A percentile compares a stretch with the other conserved stretches of the same genome.
Evolutionary conservation across 2,329 filamentous ascomycete species (phyloP).

Genomic region (Pseudopithomyces chartarum): DNA sequence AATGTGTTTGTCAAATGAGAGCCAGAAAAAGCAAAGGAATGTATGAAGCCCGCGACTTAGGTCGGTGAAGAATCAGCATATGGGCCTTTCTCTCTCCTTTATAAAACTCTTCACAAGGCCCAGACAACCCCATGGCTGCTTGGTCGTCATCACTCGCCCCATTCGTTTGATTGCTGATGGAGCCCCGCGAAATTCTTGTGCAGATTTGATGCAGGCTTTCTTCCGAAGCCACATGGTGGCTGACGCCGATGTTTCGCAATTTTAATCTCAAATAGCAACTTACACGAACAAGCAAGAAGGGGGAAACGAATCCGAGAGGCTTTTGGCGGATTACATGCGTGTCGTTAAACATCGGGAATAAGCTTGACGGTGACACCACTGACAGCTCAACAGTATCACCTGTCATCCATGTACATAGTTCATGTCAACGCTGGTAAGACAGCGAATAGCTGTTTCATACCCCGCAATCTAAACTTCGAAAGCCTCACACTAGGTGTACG

Average conservation of each 20-base stretch:
- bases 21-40: not conserved
- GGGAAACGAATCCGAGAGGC: not conserved
- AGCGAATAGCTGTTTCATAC: not conserved
- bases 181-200: not conserved
- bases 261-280: not conserved
- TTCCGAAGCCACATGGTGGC: not conserved
- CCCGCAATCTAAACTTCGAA: conserved; percentile 3
- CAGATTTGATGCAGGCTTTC: conserved; percentile 1
- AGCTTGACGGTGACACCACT: not conserved
- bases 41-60: conserved; percentile 1
- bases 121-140: not conserved
- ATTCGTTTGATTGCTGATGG: conserved; percentile 2
- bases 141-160: not conserved
- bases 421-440: not conserved
- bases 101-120: not conserved
- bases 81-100: not conserved
- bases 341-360: not conserved
- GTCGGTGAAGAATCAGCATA: not conserved
- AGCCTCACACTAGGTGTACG: conserved; percentile 1
- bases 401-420: not conserved
- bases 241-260: not conserved
- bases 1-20: conserved; percentile 1
- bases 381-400: not conserved
- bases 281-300: not conserved
- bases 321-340: not conserved